Evolutionary conservation across 2,329 filamentous ascomycete species (phyloP).

Genomic region (Clonostachys rhizophaga): DNA sequence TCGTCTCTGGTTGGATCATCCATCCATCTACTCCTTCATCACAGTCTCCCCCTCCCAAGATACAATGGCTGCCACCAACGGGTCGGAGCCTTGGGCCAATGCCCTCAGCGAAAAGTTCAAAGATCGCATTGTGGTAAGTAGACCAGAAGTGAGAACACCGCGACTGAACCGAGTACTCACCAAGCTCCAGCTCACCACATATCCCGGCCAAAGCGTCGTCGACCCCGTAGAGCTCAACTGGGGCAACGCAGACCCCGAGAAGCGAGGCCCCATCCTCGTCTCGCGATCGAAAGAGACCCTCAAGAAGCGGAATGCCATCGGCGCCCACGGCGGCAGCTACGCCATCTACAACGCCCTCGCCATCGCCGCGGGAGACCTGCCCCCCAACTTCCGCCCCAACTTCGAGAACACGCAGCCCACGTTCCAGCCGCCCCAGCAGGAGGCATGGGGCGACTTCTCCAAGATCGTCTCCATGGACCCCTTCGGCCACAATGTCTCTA

Average conservation of each 20-base stretch:
- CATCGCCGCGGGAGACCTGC: slow-evolving; percentile 84
- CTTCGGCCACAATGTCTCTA: slow-evolving; percentile 80
- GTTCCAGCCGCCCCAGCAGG: slow-evolving; percentile 81
- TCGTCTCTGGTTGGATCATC: too few relatives aligned
- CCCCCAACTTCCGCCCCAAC: slow-evolving; percentile 67
- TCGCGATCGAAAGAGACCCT: slow-evolving; percentile 73
- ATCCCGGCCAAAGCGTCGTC: slow-evolving; percentile 90
- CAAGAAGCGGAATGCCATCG: slow-evolving; percentile 69
- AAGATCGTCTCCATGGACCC: slow-evolving; percentile 99
- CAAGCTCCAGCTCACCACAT: slow-evolving; percentile 44
- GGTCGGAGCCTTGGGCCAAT: too few relatives aligned
- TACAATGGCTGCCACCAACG: too few relatives aligned
- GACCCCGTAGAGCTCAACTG: slow-evolving; percentile 86
- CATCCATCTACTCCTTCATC: too few relatives aligned
- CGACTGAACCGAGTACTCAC: too few relatives aligned
- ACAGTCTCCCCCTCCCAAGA: too few relatives aligned
- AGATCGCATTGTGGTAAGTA: too few relatives aligned
- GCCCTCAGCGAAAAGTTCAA: too few relatives aligned
- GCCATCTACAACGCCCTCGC: slow-evolving; percentile 94
- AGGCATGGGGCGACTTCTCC: slow-evolving; percentile 81
- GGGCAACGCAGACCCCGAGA: slow-evolving; percentile 71
- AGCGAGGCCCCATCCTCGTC: slow-evolving; percentile 84
- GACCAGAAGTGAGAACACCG: too few relatives aligned
- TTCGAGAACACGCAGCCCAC: slow-evolving; percentile 81
- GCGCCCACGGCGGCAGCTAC: slow-evolving; percentile 76